Evolutionary conservation across 2,329 filamentous ascomycete genomes (phyloP), one percentile per base, ranked within the genome.

Genomic region (Penicillium sp.): DNA sequence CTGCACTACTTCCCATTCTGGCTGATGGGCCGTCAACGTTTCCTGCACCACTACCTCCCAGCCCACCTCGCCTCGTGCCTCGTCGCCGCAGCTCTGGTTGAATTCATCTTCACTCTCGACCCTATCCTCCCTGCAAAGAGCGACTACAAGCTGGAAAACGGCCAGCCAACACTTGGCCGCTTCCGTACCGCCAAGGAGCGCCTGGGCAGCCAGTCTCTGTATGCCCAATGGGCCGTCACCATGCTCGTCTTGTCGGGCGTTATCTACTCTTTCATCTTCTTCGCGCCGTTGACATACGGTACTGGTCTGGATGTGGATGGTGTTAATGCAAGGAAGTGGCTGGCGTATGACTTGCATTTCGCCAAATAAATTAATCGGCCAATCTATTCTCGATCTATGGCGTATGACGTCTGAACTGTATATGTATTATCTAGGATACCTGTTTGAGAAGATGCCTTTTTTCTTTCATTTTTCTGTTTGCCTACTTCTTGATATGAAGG

Each of bases 1-100:
- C 93, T 91, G 2, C 94, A 99, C 73, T 99, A 97, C 79, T 85
- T 96, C 74, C 93, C 93, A 52, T 99, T 99, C 81, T 99, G 86
- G 78, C 85, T 97, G 62, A 99, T 99, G 93, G 93, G 93, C 57
- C 91, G 93, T 66, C 93, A 99, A 74, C 86, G 97, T 62, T 99
- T 99, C 85, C 76, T 99, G 64, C 94, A 99, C 74, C 94, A 99
- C 76, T 99, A 99, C 71, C 84, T 99, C 3, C 94, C 94, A 0
- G 91, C 94, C 1, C 94, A 99, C 70, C 81, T 99, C 11, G 93
- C 94, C 1, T 96, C 91, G 6, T 86, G 86, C 26, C 83, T 99
- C 38, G 92, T 99, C 21, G 89, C 94, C 0, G 94, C 94, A 49
- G 90, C 92, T 21, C 81, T 99, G 20, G 78, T 99, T 20, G 94